Evolutionary conservation across 2,329 filamentous ascomycete genomes (phyloP), one percentile per base, ranked within the genome.

Genomic region (Tolypocladium album): DNA sequence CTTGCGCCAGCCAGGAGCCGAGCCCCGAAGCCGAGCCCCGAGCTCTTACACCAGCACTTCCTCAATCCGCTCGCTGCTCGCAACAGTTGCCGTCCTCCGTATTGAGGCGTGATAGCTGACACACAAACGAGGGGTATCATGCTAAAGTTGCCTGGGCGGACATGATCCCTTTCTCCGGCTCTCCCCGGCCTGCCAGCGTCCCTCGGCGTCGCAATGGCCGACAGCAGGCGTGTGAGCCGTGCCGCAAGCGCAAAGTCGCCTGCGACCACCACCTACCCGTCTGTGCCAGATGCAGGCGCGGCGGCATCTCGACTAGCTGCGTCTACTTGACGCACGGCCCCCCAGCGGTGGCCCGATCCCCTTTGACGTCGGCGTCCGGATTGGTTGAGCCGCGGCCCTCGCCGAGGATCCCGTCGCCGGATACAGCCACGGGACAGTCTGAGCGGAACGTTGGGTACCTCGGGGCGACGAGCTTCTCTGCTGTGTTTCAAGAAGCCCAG

Each of bases 241-340:
- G 75, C 58, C 71, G 74, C 13, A 71, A 69, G 58, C 72, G 75
- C 20, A 78, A 78, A 61, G 72, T 78, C 8, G 75, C 76, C 7
- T 78, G 76, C 65, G 75, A 78, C 60, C 75, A 78, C 59, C 63
- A 62, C 0, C 71, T 73, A n/a, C 76, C 76, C 0, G 61, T 71
- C 20, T 78, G 76, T 62, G 67, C 67, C 45, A 69, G 76, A 43
- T 78, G 76, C 61, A 69, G 62, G 55, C 74, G 73, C 63, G 65
- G 72, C 15, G 71, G 69, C 36, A 68, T 72, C 53, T 60, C 64
- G 17, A 62, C 61, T 13, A 64, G 67, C 3, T 78, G 76, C 60
- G 65, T 76, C 1, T 78, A 78, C 61, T 60, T 71, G 43, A 65
- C 27, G 4, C 55, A 43, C 8, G 39, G 39, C 55, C 22, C 27